Conservation (phyloP, 1,284 basidiomycete species). For the Naganishia cerealis region DNA sequence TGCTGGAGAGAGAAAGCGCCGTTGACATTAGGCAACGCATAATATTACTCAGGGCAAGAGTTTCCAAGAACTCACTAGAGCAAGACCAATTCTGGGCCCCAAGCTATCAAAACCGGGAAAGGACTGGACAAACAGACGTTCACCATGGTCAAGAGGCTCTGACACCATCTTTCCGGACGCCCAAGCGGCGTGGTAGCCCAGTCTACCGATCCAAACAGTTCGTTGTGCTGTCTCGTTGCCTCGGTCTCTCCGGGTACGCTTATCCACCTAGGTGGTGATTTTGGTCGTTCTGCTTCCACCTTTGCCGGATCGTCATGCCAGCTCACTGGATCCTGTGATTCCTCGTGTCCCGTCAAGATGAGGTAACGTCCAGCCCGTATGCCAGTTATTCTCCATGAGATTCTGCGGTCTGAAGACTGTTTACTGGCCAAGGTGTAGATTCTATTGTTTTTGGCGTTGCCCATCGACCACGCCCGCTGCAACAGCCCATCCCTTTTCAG, state of each 20-base stretch:
- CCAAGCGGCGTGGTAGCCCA: slow-evolving; percentile 26
- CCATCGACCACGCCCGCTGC: slow-evolving; percentile 10
- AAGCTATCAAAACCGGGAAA: slow-evolving; percentile 31
- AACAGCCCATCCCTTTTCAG: neutral
- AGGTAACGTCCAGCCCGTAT: slow-evolving; percentile 11
- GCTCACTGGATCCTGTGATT: neutral
- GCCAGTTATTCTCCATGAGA: slow-evolving; percentile 7
- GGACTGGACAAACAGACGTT: slow-evolving; percentile 30
- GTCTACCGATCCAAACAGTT: slow-evolving; percentile 20
- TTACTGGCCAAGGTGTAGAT: slow-evolving; percentile 12
- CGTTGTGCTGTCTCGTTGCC: slow-evolving; percentile 1
- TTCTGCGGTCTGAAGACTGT: slow-evolving; percentile 6
- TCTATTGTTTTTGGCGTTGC: slow-evolving; percentile 1
- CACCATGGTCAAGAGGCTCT: slow-evolving; percentile 21
- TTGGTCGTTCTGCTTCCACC: neutral
- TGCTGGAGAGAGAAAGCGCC: slow-evolving; percentile 20
- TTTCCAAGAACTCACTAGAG: slow-evolving; percentile 27
- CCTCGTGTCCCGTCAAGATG: neutral
- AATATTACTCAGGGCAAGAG: neutral
- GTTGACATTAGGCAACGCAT: neutral
- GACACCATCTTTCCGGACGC: slow-evolving; percentile 18
- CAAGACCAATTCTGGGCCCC: slow-evolving; percentile 27
- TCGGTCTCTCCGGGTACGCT: slow-evolving; percentile 7
- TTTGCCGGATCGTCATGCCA: neutral
- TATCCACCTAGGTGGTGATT: slow-evolving; percentile 12